Conservation (phyloP, 148 eudicot genomes). For the Chenopodium album region DNA sequence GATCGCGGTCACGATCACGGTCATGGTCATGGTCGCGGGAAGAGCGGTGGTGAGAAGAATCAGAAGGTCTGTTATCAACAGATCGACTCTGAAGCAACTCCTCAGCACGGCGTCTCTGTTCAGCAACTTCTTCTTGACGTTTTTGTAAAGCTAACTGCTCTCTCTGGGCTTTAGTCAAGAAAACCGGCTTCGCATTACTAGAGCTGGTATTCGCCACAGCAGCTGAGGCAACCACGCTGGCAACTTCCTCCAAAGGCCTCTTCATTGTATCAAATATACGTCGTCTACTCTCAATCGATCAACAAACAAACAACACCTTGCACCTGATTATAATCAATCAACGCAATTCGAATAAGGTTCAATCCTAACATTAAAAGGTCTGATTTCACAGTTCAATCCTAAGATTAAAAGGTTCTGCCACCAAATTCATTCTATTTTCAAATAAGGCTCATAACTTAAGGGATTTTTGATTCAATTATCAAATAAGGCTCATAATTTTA, state of each 20-base stretch:
- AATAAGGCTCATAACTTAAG: no score
- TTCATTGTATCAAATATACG: slow-evolving; percentile 27
- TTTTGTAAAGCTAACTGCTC: slow-evolving; percentile 50
- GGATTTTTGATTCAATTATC: no score
- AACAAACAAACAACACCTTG: not conserved
- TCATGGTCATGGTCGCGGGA: slow-evolving; percentile 31
- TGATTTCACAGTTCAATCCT: no score
- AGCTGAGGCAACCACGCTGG: slow-evolving; percentile 25
- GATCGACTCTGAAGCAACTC: slow-evolving; percentile 30
- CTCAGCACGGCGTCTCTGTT: slow-evolving; percentile 40
- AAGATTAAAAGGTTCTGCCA: no score
- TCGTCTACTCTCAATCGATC: not conserved
- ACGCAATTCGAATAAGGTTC: no score
- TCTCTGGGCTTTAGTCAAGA: slow-evolving; percentile 50
- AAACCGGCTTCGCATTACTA: slow-evolving; percentile 41
- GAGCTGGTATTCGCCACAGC: slow-evolving; percentile 23
- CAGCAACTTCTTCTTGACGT: slow-evolving; percentile 38
- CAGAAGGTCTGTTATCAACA: slow-evolving; percentile 21
- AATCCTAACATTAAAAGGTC: no score
- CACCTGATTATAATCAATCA: slow-evolving; percentile 16
- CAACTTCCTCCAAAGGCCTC: slow-evolving; percentile 33
- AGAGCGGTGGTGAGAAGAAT: slow-evolving; percentile 36
- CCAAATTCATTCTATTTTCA: no score
- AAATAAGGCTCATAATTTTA: no score
- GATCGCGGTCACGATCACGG: slow-evolving; percentile 20